Base-by-base conservation (phyloP, 306 rosid genomes). In the Hylodesmum podocarpum region DNA sequence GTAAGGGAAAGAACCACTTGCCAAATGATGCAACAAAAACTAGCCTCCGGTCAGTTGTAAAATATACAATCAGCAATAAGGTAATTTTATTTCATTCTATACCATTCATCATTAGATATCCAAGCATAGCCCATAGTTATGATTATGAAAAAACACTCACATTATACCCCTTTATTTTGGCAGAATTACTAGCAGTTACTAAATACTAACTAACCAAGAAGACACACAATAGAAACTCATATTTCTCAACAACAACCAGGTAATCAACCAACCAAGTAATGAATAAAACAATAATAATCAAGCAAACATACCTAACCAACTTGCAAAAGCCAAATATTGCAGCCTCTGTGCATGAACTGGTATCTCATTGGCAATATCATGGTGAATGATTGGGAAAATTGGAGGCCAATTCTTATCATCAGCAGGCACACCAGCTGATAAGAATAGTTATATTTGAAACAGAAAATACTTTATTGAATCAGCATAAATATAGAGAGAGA, bases 361-460 rank as follows among this genome's bases (percentile, higher is more conserved):
- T 81, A 96, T 96, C 82, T 96, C 99, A 70, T 91, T 92, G 74
- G 98, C 88, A 78, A 96, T 92, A 88, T 95, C 99, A 84, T 95
- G 99, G 85, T 95, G 99, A 80, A 95, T 95, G 67, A 95, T 86
- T 37, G 99, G 99, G 71, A 95, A 95, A 78, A 89, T 51, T 18
- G 97, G 97, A 87, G 99, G 99, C 99, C 99, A 96, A 76, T 92
- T 96, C 89, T 83, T 92, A 81, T 84, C 96, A 81, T 92, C 99
- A 80, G 66, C 34, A 10, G 97, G 86, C 31, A 84, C 88, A 50
- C 93, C 97, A 80, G 89, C 99, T 96, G 91, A 78, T 51, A 80
- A 41, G 55, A 43, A 68, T 49, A 79, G 43, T 71, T 73, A 79
- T 55, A 63, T 73, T 50, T 61, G 50, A 19, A 69, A 61, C 44